phyloP scores from a whole-genome alignment of 2,329 filamentous ascomycete species.

The Ambrosiella xylebori region DNA sequence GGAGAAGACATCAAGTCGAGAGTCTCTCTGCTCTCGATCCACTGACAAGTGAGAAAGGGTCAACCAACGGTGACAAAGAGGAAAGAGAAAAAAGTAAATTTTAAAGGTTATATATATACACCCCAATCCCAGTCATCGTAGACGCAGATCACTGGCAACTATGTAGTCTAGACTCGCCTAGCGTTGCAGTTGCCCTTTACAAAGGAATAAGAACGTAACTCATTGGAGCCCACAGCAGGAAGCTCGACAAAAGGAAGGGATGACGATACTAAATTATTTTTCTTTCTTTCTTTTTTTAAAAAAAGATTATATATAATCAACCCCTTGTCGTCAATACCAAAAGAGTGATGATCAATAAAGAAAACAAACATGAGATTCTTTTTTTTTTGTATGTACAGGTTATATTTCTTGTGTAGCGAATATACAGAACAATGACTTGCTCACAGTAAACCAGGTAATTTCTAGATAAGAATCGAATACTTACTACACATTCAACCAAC shows the following conservation, averaged over 20 bases:
- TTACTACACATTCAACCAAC: too few relatives aligned
- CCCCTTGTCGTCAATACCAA: background rate
- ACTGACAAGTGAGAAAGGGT: too few relatives aligned
- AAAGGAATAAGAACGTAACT: background rate
- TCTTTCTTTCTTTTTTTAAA: background rate
- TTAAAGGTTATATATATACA: background rate
- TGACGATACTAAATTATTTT: background rate
- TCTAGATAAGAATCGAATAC: too few relatives aligned
- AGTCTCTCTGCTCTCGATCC: too few relatives aligned
- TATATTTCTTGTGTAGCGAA: too few relatives aligned
- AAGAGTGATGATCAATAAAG: background rate
- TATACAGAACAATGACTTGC: too few relatives aligned
- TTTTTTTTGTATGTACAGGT: background rate
- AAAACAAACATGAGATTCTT: background rate
- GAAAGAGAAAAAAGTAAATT: background rate
- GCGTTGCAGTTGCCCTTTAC: background rate
- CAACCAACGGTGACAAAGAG: too few relatives aligned
- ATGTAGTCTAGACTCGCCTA: background rate
- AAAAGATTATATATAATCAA: background rate
- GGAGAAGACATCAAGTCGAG: too few relatives aligned
- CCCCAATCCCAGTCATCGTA: background rate
- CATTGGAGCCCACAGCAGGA: background rate
- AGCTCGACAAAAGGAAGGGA: background rate
- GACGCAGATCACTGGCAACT: background rate
- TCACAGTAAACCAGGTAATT: too few relatives aligned